A percentile compares a stretch with the other conserved stretches of the same genome.
These are phyloP conservation scores for Pichia norvegensis DNA, from an alignment of 1,139 yeast genomes.

Conservation along the genomic window DNA sequence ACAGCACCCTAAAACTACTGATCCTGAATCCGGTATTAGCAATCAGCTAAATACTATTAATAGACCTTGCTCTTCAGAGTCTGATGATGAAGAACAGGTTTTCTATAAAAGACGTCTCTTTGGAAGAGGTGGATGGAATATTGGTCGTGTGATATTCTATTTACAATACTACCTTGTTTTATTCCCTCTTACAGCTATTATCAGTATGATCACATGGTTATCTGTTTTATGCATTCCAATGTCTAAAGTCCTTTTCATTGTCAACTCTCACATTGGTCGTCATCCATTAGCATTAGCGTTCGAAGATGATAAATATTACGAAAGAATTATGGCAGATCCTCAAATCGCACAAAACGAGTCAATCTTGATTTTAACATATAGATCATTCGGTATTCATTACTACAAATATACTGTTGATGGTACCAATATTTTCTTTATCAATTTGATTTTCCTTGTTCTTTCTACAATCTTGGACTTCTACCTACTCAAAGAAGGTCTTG, in stretches of 20 bases:
- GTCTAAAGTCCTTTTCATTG: slow-evolving; percentile 64
- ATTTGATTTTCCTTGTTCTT: slow-evolving; percentile 67
- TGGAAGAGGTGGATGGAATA: slow-evolving; percentile 90
- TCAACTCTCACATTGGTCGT: slow-evolving; percentile 73
- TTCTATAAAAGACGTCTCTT: slow-evolving; percentile 45
- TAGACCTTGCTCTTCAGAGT: slow-evolving; percentile 1
- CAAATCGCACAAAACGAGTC: slow-evolving; percentile 34
- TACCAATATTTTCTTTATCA: slow-evolving; percentile 86
- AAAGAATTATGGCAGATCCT: slow-evolving; percentile 27
- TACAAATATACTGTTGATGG: slow-evolving; percentile 96
- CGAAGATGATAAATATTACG: slow-evolving; percentile 51
- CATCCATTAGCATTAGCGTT: slow-evolving; percentile 84
- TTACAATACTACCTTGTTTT: slow-evolving; percentile 60
- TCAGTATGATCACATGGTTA: slow-evolving; percentile 68
- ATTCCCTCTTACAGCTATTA: slow-evolving; percentile 55
- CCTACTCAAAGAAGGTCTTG: slow-evolving; percentile 47
- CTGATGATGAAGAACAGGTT: slow-evolving; percentile 21
- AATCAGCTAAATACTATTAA: not conserved
- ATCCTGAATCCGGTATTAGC: not conserved
- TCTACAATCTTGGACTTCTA: slow-evolving; percentile 80
- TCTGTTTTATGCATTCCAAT: slow-evolving; percentile 87
- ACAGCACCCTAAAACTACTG: not conserved
- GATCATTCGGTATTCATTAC: slow-evolving; percentile 87
- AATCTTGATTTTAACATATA: slow-evolving; percentile 71
- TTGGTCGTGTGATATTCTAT: slow-evolving; percentile 75